Evolutionary conservation across 345 rosid species (phyloP), one percentile per base, ranked within the genome.

Genomic region (Dovyalis caffra): DNA sequence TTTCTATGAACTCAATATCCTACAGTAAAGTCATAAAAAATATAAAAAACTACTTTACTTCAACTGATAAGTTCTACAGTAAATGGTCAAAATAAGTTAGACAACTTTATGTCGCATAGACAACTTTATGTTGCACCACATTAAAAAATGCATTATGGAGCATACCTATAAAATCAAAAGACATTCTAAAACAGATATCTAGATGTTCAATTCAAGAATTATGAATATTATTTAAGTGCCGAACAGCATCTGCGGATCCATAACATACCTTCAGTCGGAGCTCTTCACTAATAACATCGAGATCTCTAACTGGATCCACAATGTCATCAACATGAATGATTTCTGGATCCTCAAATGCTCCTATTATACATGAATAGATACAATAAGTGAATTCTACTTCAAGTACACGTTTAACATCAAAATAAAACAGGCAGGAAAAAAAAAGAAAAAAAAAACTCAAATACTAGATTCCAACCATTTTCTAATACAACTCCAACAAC

Each of bases 331-430:
- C 99, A 80, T 95, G 99, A 76, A 95, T 87, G 77, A 95, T 89
- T 75, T 95, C 98, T 12, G 98, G 73, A 87, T 95, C 98, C 80
- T 95, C 99, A 81, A 95, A 95, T 68, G 99, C 99, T 73, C 99
- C 98, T 95, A 73, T 3, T 74, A 53, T 1, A 76, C 20, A 34
- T 8, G 26, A 2, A 45, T 21, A 28, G 32, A 64, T 40, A 40
- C 47, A 29, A 74, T 11, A 23, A 23, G 51, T 51, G 3, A 34
- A 28, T 10, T 63, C 64, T 56, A 61, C 28, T 16, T 45, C 21
- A 21, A 43, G 14, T 15, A 32, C 18, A 43, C 18, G 11, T 40
- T 40, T 43, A 43, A 14, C 47, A 43, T 43, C 47, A 34, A 21
- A n/a, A n/a, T n/a, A n/a, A n/a, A n/a, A n/a, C n/a, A n/a, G n/a